Evolutionary conservation across 1,139 yeast genomes (phyloP).

Genomic region (Meyerozyma smithsonii): DNA sequence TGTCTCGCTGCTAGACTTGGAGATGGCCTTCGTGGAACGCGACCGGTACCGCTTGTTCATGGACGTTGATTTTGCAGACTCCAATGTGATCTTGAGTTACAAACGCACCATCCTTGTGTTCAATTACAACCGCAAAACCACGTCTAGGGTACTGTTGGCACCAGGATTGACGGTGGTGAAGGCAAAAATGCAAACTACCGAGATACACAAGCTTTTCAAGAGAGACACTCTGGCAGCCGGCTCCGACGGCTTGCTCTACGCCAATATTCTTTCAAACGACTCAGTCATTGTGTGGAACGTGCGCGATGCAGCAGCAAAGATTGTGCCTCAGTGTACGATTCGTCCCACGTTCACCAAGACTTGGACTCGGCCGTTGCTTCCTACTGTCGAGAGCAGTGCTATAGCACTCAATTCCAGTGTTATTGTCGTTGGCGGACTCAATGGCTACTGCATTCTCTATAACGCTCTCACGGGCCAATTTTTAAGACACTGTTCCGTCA

Average conservation of each 20-base stretch:
- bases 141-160: constrained; percentile 10
- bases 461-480: constrained; percentile 60
- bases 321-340: constrained; percentile 18
- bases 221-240: constrained; percentile 37
- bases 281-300: constrained; percentile 39
- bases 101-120: constrained; percentile 22
- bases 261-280: constrained; percentile 34
- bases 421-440: constrained; percentile 56
- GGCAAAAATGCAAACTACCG: constrained; percentile 16
- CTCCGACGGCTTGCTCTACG: constrained; percentile 47
- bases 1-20: constrained; percentile 12
- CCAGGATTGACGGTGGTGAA: constrained; percentile 15
- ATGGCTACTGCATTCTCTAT: constrained; percentile 59
- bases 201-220: constrained; percentile 2
- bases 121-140: constrained; percentile 15
- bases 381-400: constrained; percentile 17
- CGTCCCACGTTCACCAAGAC: constrained; percentile 17
- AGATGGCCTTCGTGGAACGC: constrained; percentile 8
- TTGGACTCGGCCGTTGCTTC: constrained; percentile 11
- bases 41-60: constrained; percentile 11
- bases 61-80: constrained; percentile 54
- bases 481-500: constrained; percentile 43
- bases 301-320: constrained; percentile 20
- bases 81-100: constrained; percentile 29
- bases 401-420: constrained; percentile 41